Base-by-base conservation (phyloP, 2,329 filamentous ascomycete genomes). In the Chrysosporium keratinophilum region DNA sequence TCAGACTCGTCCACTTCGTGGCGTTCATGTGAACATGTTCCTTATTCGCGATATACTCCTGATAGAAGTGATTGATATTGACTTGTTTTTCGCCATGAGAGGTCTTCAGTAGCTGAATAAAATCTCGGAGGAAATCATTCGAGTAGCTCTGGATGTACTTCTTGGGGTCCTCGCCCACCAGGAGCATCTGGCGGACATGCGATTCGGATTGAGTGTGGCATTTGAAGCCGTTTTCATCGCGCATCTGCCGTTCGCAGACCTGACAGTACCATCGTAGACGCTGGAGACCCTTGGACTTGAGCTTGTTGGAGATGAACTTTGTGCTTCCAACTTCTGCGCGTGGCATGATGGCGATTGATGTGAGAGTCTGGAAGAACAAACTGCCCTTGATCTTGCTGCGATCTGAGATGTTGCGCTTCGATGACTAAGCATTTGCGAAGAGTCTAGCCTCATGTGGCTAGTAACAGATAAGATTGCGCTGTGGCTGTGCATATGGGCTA, bases 21-120 rank as follows among this genome's bases (percentile, higher is more conserved):
- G 88, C 78, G 69, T 96, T 96, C 86, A 97, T 89, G 67, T 97
- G 93, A 7, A 93, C 75, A 66, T 97, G 91, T 63, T 88, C 79
- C 68, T 90, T 89, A 61, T 91, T 85, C 14, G 82, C 78, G 61
- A 97, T 96, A 63, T 95, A 93, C 65, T 90, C 84, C 67, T 97
- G 88, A 71, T 98, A 98, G 68, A 97, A 97, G 57, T 87, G 83
- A 65, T 98, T 98, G 50, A 90, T 81, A 34, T 90, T 80, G 1
- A 97, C 83, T 62, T 82, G 80, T 69, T 98, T 98, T 70, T 95
- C 89, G 58, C 89, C 88, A 64, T 98, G 93, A 0, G 84, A 81
- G 0, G 90, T 95, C 54, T 82, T 79, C 5, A 98, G 76, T 1
- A 93, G 75, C 54, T 81, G 76, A 1, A 94, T 59, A 62, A 95